Base-by-base conservation (phyloP, 202 grass and related monocot genomes). In the Setaria viridis region DNA sequence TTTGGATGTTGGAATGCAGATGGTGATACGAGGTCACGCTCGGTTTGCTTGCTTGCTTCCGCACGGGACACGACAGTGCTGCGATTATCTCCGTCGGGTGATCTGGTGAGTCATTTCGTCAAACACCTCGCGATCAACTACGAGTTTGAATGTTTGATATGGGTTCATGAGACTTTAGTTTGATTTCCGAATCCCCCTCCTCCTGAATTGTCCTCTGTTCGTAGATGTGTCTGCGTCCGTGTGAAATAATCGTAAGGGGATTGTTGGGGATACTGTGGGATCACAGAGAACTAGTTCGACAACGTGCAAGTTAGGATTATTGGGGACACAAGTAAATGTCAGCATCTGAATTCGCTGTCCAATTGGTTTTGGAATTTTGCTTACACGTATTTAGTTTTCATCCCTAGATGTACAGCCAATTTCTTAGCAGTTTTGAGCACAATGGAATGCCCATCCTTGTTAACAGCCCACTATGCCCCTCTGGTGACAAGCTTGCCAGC, bases 61-160 rank as follows among this genome's bases (percentile, higher is more conserved):
- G 49, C 34, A 53, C 64, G 54, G 42, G 20, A 2, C 48, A 49
- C 55, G 20, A 41, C 42, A 1, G 65, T 9, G 7, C 65, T 60
- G 53, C 56, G 45, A 4, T 9, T 72, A 9, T 72, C 67, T 2
- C 12, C 60, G 67, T 64, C 46, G 45, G 2, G 33, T 32, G 46
- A 53, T 64, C 57, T 21, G 82, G 72, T 62, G 21, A 85, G 82
- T 1, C 76, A 89, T 80, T 80, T 84, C 69, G 17, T 49, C 45
- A 15, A 81, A 81, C 70, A 62, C 16, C 62, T 76, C 62, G 49
- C 59, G 45, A 67, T 74, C 48, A 66, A 57, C 3, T 42, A 45
- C 47, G 4, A 43, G 16, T 9, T 60, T 41, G 39, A 6, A 41
- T 41, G 4, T 41, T 4, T 77, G 72, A 21, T 69, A 7, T 43